Percentiles rank a stretch among this genome's conserved stretches.
These are phyloP conservation scores for Ustilago tritici DNA, from an alignment of 1,284 basidiomycete species.

Conservation along the genomic window DNA sequence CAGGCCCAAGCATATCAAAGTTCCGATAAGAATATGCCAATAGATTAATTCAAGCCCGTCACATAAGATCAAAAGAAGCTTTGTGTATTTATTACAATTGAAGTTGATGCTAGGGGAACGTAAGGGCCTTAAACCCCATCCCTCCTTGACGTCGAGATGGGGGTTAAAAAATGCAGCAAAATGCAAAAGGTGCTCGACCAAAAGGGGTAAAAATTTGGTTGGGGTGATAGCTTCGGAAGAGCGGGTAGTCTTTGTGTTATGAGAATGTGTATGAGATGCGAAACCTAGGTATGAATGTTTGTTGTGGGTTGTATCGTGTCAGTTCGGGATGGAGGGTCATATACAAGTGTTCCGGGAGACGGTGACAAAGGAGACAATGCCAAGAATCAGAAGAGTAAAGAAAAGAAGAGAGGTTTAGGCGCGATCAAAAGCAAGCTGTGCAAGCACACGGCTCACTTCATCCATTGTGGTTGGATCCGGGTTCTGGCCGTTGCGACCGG, in stretches of 20 bases:
- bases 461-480: slow-evolving; percentile 61
- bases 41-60: not conserved
- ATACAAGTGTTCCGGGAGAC: slow-evolving; percentile 3
- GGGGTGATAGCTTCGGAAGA: not conserved
- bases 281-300: not conserved
- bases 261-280: slow-evolving; percentile 1
- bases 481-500: slow-evolving; percentile 34
- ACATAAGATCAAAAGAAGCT: not conserved
- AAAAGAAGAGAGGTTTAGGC: slow-evolving; percentile 18
- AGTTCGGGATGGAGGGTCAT: not conserved
- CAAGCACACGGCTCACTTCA: slow-evolving; percentile 65
- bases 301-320: not conserved
- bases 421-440: slow-evolving; percentile 64
- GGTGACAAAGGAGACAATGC: not conserved
- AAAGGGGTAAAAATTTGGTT: not conserved
- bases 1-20: not conserved
- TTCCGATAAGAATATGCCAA: not conserved
- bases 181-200: slow-evolving; percentile 6
- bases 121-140: not conserved
- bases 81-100: slow-evolving; percentile 4
- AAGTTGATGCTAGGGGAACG: not conserved
- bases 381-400: not conserved
- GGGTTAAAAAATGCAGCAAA: not conserved
- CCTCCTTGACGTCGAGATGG: not conserved
- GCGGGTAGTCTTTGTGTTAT: not conserved